These are phyloP conservation scores for Russula dissimulans DNA, from an alignment of 768 basidiomycete genomes.

Conservation along the genomic window DNA sequence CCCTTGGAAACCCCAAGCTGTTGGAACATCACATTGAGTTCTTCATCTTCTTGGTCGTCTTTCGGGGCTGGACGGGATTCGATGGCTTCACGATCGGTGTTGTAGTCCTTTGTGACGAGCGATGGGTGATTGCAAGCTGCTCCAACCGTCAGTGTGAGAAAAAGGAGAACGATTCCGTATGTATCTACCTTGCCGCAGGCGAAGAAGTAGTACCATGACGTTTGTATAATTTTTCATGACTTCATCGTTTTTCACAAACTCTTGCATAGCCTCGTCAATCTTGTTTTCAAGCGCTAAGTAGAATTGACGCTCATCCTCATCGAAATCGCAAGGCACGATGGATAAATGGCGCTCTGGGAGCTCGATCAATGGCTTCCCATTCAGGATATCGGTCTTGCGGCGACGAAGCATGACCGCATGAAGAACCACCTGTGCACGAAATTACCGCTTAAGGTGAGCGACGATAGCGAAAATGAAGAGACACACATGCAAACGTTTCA, in stretches of 20 bases:
- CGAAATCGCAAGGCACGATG: constrained; percentile 70
- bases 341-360: constrained; percentile 69
- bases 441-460: not conserved
- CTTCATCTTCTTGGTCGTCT: constrained; percentile 49
- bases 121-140: constrained; percentile 86
- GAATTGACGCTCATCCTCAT: constrained; percentile 66
- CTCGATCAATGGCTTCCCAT: constrained; percentile 75
- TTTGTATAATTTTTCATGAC: constrained; percentile 55
- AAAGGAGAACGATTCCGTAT: not conserved
- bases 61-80: constrained; percentile 50
- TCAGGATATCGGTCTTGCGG: constrained; percentile 58
- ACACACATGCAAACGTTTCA: constrained; percentile 75
- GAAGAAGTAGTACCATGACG: constrained; percentile 61
- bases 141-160: not conserved
- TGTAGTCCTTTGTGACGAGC: constrained; percentile 70
- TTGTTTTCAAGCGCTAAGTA: constrained; percentile 64
- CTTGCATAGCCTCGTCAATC: constrained; percentile 48
- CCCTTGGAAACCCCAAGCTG: constrained; percentile 50
- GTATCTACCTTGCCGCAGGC: constrained; percentile 77
- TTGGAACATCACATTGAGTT: constrained; percentile 65
- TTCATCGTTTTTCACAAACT: constrained; percentile 45
- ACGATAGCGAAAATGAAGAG: not conserved
- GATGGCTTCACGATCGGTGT: constrained; percentile 65
- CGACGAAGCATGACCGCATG: constrained; percentile 86
- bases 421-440: constrained; percentile 51